These are phyloP conservation scores for Benincasa hispida DNA, from an alignment of 306 rosid species.

Conservation along the genomic window DNA sequence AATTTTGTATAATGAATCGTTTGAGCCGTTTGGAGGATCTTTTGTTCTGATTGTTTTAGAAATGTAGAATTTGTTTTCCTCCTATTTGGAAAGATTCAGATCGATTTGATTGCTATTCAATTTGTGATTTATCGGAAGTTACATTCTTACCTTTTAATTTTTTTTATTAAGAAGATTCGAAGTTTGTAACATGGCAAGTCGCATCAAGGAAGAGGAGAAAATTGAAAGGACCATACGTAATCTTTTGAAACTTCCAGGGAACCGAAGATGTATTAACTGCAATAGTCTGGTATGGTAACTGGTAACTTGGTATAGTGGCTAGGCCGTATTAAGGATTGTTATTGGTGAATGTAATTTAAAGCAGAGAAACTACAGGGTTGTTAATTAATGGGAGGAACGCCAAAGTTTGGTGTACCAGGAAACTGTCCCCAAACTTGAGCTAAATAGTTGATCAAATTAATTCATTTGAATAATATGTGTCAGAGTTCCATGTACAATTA, in stretches of 20 bases:
- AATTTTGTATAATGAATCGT: not conserved
- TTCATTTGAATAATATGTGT: not conserved
- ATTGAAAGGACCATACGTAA: conserved; percentile 49
- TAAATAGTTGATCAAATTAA: not conserved
- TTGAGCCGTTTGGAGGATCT: not conserved
- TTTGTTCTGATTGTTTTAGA: not conserved
- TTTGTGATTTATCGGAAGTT: not conserved
- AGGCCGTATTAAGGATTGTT: not conserved
- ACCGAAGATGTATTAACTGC: conserved; percentile 85
- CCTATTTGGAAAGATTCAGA: not conserved
- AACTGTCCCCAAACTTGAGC: not conserved
- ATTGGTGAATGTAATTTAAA: not conserved
- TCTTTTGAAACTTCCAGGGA: conserved; percentile 61
- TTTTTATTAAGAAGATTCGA: conserved; percentile 3
- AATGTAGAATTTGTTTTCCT: not conserved
- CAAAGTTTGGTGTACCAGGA: not conserved
- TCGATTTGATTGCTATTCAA: not conserved
- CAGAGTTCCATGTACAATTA: not conserved
- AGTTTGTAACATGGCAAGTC: conserved; percentile 37
- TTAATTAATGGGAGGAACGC: not conserved
- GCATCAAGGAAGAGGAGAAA: conserved; percentile 55
- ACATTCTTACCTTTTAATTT: conserved; percentile 2
- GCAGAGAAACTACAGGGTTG: not conserved
- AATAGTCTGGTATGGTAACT: conserved; percentile 48
- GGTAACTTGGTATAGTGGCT: not conserved